Evolutionary conservation across 306 rosid species (phyloP).

Genomic region (Luffa aegyptiaca): DNA sequence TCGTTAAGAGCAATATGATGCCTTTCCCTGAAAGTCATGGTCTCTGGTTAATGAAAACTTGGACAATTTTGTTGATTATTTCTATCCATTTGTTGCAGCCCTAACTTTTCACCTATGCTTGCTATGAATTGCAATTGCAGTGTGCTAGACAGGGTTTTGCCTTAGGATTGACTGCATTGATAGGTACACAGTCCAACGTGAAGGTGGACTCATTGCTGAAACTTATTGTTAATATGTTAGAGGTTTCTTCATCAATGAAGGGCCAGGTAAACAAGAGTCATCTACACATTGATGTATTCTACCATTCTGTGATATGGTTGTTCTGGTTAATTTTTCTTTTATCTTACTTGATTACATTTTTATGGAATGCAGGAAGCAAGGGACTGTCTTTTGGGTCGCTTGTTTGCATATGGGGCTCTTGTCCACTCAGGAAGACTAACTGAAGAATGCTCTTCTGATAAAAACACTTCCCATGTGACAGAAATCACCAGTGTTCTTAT

Average conservation of each 20-base stretch:
- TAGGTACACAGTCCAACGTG: constrained; percentile 30
- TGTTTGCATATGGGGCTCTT: constrained; percentile 90
- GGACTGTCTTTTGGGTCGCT: constrained; percentile 81
- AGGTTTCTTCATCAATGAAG: constrained; percentile 88
- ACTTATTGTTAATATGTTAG: constrained; percentile 62
- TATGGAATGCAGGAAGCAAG: constrained; percentile 66
- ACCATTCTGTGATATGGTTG: constrained; percentile 2
- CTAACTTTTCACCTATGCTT: not conserved
- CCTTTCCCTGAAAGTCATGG: not conserved
- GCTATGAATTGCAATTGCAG: constrained; percentile 39
- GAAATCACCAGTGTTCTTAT: constrained; percentile 50
- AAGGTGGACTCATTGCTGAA: constrained; percentile 69
- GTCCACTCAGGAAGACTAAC: constrained; percentile 69
- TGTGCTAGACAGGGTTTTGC: constrained; percentile 96
- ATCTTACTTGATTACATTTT: not conserved
- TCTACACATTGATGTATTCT: constrained; percentile 1
- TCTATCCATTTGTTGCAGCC: not conserved
- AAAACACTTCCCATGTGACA: constrained; percentile 36
- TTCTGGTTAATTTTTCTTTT: not conserved
- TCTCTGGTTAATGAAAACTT: not conserved
- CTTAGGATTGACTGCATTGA: constrained; percentile 54
- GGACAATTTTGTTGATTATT: not conserved
- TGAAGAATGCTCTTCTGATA: constrained; percentile 44
- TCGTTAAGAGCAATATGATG: not conserved
- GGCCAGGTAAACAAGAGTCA: constrained; percentile 58